These are phyloP conservation scores for Claviceps pazoutovae DNA, from an alignment of 2,329 filamentous ascomycete species.

Conservation along the genomic window DNA sequence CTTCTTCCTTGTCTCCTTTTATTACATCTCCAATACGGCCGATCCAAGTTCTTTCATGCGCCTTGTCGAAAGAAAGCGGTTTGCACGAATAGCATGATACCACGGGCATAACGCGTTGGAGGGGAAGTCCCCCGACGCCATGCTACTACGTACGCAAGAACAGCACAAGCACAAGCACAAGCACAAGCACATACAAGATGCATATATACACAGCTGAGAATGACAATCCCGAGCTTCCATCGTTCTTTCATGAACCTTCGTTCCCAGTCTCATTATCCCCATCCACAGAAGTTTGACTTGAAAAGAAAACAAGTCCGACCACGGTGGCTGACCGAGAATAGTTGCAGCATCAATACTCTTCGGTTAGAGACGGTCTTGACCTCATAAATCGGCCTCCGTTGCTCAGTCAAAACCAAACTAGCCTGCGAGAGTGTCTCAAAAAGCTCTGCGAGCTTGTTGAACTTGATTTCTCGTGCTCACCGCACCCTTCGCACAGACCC, in stretches of 20 bases:
- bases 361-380: not conserved
- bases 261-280: too few species aligned
- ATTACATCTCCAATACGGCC: too few species aligned
- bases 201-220: too few species aligned
- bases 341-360: not conserved
- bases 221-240: too few species aligned
- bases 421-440: not conserved
- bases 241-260: too few species aligned
- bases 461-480: not conserved
- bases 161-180: not conserved
- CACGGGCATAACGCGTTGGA: not conserved
- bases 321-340: not conserved
- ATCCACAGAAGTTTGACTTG: not conserved
- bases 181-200: not conserved
- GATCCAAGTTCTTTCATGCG: not conserved
- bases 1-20: not conserved
- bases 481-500: not conserved
- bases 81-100: not conserved
- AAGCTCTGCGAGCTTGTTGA: not conserved
- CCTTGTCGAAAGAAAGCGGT: not conserved
- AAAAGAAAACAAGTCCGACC: not conserved
- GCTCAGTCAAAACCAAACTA: too few species aligned
- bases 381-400: not conserved
- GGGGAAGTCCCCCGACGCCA: not conserved
- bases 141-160: not conserved